These are phyloP conservation scores for Salvia miltiorrhiza DNA, from an alignment of 257 asterid genomes.

Conservation along the genomic window DNA sequence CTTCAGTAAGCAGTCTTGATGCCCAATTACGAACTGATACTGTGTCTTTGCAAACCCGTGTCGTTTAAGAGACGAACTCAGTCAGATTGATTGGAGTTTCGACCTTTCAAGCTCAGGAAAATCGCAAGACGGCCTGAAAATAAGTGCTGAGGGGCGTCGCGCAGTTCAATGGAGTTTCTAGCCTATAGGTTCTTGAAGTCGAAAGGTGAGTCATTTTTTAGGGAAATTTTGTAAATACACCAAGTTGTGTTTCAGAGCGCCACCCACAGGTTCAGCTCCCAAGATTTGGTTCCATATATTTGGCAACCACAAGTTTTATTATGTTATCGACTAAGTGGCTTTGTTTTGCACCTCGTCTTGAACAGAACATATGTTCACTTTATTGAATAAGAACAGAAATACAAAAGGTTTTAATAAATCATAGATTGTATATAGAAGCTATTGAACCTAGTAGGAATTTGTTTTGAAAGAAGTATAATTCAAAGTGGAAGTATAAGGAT, in stretches of 20 bases:
- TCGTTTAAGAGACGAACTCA: neutral
- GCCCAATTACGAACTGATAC: neutral
- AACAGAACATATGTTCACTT: too few species aligned
- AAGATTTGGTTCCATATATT: neutral
- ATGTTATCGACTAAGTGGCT: neutral
- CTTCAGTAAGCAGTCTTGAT: too few species aligned
- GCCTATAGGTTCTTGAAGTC: neutral
- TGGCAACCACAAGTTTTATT: neutral
- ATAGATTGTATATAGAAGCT: too few species aligned
- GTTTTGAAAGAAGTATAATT: neutral
- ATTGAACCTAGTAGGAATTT: neutral
- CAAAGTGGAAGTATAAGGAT: neutral
- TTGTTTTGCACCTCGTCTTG: neutral
- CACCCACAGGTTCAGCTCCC: neutral
- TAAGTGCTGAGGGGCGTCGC: neutral
- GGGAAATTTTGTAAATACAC: too few species aligned
- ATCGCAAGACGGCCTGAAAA: neutral
- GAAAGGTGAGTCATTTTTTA: too few species aligned
- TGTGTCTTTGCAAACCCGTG: neutral
- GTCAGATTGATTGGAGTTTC: neutral
- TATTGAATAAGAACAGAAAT: too few species aligned
- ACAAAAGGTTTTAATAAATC: too few species aligned
- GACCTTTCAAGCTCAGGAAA: neutral
- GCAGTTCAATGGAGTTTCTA: neutral
- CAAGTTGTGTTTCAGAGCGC: too few species aligned